Evolutionary conservation across 306 rosid genomes (phyloP).

Genomic region (Senna tora): DNA sequence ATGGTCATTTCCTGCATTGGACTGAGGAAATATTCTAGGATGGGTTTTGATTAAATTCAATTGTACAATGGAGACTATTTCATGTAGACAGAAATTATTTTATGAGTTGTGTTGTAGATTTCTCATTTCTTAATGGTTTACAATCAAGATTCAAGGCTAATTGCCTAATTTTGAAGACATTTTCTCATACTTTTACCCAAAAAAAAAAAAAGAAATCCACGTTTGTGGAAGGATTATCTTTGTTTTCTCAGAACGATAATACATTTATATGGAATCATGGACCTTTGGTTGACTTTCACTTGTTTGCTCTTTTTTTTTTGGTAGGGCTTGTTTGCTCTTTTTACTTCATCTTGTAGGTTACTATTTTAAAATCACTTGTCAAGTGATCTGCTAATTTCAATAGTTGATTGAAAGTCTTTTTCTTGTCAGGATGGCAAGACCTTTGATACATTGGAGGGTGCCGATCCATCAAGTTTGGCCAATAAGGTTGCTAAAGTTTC

Average conservation of each 20-base stretch:
- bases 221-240: background rate
- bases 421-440: slow-evolving; percentile 77
- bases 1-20: too few relatives aligned
- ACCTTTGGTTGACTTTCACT: background rate
- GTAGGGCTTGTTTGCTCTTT: background rate
- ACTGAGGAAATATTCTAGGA: background rate
- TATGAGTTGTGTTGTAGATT: slow-evolving; percentile 9
- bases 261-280: background rate
- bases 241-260: slow-evolving; percentile 10
- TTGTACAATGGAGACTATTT: background rate
- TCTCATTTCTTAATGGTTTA: slow-evolving; percentile 15
- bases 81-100: slow-evolving; percentile 6
- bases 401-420: slow-evolving; percentile 28
- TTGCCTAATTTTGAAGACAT: background rate
- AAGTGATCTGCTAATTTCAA: slow-evolving; percentile 17
- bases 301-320: background rate
- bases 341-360: background rate
- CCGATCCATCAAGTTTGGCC: slow-evolving; percentile 98
- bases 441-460: slow-evolving; percentile 88
- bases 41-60: background rate
- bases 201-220: background rate
- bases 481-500: slow-evolving; percentile 88
- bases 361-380: background rate
- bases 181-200: slow-evolving; percentile 3
- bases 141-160: too few relatives aligned